A percentile compares a stretch with the other conserved stretches of the same genome.
Conservation (phyloP, 495 filamentous ascomycete species). For the Aspergillus saccharolyticus region DNA sequence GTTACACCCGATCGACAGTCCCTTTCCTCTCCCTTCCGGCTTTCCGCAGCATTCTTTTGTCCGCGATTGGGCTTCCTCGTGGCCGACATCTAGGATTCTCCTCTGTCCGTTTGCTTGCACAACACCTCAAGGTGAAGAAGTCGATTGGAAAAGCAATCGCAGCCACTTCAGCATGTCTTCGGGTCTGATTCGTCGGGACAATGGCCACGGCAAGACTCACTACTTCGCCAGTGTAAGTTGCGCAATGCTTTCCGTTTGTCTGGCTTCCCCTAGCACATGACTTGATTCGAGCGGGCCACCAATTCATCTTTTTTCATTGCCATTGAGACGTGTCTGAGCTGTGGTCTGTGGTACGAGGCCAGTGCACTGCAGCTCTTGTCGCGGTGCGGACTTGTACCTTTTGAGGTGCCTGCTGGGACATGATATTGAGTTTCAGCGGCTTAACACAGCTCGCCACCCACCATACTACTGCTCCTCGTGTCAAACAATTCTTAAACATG, state of each 20-base stretch:
- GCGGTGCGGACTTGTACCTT: not conserved
- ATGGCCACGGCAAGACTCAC: constrained; percentile 21
- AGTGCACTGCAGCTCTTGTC: not conserved
- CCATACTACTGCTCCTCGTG: not conserved
- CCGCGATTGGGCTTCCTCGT: constrained; percentile 4
- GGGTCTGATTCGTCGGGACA: constrained; percentile 16
- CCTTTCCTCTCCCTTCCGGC: not conserved
- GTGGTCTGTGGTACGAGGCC: not conserved
- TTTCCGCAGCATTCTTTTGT: not conserved
- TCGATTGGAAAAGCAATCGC: not conserved
- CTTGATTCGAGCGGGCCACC: not conserved
- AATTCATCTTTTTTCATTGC: not conserved
- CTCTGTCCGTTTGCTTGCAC: not conserved
- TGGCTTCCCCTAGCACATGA: not conserved
- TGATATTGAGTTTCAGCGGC: not conserved
- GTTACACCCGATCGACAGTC: not conserved
- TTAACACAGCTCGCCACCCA: not conserved
- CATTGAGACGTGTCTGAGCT: not conserved
- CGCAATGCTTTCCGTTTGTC: constrained; percentile 3
- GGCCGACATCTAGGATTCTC: constrained; percentile 9
- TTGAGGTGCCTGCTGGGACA: not conserved
- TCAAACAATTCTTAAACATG: not conserved
- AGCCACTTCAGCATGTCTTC: constrained; percentile 18
- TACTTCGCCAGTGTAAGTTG: constrained; percentile 34
- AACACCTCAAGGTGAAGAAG: not conserved